Conservation (phyloP, 2,329 filamentous ascomycete genomes). For the Aspergillus pseudonomiae region DNA sequence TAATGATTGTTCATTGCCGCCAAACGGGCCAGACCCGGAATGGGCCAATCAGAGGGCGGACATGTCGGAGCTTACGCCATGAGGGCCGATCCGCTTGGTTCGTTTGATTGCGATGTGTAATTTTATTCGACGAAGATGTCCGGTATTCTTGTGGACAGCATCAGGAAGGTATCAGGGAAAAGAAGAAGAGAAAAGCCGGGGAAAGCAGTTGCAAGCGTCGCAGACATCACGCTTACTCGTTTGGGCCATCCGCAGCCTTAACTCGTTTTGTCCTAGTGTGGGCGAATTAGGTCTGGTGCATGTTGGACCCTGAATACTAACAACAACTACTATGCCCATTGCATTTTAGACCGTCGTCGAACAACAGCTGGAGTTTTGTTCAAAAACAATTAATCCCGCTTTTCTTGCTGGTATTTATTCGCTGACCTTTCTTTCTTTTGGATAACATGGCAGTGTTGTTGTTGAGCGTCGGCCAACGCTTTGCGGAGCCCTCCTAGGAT, state of each 20-base stretch:
- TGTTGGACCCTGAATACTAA: too few relatives aligned
- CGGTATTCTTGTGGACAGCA: neutral
- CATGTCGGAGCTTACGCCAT: neutral
- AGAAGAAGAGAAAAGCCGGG: neutral
- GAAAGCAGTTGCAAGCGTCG: neutral
- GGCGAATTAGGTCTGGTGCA: neutral
- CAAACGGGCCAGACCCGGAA: neutral
- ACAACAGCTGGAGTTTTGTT: too few relatives aligned
- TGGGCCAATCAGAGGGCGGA: neutral
- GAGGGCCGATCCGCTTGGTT: neutral
- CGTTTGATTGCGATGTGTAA: neutral
- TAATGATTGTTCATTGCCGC: constrained; percentile 6
- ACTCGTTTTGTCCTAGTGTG: neutral
- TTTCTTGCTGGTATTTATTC: too few relatives aligned
- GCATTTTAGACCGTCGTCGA: too few relatives aligned
- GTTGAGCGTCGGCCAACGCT: too few relatives aligned
- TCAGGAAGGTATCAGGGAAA: too few relatives aligned
- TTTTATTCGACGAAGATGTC: too few relatives aligned
- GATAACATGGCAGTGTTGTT: too few relatives aligned
- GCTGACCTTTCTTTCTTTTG: too few relatives aligned
- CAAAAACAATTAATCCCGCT: too few relatives aligned
- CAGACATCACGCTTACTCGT: neutral
- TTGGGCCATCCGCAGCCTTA: neutral
- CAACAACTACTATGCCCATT: too few relatives aligned
- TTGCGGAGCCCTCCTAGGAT: too few relatives aligned